Evolutionary conservation across 2,329 filamentous ascomycete genomes (phyloP), one percentile per base, ranked within the genome.

Genomic region (Cryphonectria carpinicola): DNA sequence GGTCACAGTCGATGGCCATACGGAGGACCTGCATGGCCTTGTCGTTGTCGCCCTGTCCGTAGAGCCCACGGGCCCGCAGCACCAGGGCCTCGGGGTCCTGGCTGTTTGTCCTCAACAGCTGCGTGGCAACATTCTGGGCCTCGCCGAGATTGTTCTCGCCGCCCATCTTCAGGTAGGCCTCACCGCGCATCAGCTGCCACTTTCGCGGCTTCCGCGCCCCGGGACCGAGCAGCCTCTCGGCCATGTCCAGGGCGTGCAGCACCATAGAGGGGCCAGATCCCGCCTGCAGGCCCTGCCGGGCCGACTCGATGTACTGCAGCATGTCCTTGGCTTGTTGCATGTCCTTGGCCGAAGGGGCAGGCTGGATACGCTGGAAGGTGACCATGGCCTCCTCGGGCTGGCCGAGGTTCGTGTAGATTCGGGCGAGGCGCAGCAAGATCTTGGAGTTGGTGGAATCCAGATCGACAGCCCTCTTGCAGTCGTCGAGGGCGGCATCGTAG

Each of bases 31-130:
- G 93, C 60, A 97, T 88, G 1, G 96, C 95, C 85, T 98, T 97
- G 2, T 97, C 93, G 77, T 97, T 97, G 76, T 99, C 96, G 41
- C 96, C 96, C 79, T 96, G 93, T 4, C 90, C 91, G 77, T 98
- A 98, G 65, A 97, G 87, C 22, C 94, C 92, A 73, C 94, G 90
- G 35, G 95, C 96, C 64, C 95, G 90, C 66, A 99, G 88, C 7
- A 98, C 93, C 74, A 99, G 84, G 1, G 95, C 96, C 82, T 99
- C 96, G 1, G 96, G 95, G 78, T 99, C 96, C 79, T 95, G 92
- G 80, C 86, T 94, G 84, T 98, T 98, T 78, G 88, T 86, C 67
- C 96, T 90, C 73, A 99, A 86, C 76, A 99, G 82, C 3, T 88
- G 89, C 89, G 98, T 97, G 76, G 94, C 94, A 68, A 98, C 90